A percentile compares a stretch with the other conserved stretches of the same genome.
These are phyloP conservation scores for Andalucia godoyi DNA, from an alignment of 78 protist genomes.

Conservation along the genomic window DNA sequence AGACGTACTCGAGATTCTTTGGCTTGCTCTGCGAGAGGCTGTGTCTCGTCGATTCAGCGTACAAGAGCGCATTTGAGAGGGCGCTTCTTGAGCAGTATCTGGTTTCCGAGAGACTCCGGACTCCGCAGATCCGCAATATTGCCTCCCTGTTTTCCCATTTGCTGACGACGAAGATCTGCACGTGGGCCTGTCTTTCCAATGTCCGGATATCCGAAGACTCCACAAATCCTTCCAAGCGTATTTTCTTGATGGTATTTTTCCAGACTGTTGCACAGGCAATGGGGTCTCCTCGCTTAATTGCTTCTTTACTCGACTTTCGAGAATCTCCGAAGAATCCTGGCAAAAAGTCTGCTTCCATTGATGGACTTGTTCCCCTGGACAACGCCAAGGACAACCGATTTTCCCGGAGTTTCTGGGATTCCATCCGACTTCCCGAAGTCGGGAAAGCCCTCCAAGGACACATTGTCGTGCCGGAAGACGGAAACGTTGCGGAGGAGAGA, in stretches of 20 bases:
- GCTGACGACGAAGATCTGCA: slow-evolving; percentile 34
- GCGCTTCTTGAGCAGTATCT: slow-evolving; percentile 31
- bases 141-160: slow-evolving; percentile 60
- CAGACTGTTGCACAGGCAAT: slow-evolving; percentile 71
- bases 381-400: too few relatives aligned
- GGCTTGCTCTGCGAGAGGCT: slow-evolving; percentile 76
- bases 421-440: too few relatives aligned
- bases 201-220: slow-evolving; percentile 49
- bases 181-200: slow-evolving; percentile 46
- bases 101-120: slow-evolving; percentile 78
- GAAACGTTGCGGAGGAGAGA: too few relatives aligned
- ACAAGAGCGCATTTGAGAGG: slow-evolving; percentile 38
- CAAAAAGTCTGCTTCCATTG: too few relatives aligned
- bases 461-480: too few relatives aligned
- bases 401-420: too few relatives aligned
- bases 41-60: slow-evolving; percentile 56
- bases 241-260: slow-evolving; percentile 87
- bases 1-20: slow-evolving; percentile 69
- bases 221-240: slow-evolving; percentile 83
- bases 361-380: too few relatives aligned
- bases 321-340: too few relatives aligned
- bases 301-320: too few relatives aligned
- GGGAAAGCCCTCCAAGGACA: too few relatives aligned
- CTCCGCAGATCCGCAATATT: slow-evolving; percentile 63
- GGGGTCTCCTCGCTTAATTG: too few relatives aligned